Base-by-base conservation (phyloP, 2,329 filamentous ascomycete genomes). In the Beauveria sp. region DNA sequence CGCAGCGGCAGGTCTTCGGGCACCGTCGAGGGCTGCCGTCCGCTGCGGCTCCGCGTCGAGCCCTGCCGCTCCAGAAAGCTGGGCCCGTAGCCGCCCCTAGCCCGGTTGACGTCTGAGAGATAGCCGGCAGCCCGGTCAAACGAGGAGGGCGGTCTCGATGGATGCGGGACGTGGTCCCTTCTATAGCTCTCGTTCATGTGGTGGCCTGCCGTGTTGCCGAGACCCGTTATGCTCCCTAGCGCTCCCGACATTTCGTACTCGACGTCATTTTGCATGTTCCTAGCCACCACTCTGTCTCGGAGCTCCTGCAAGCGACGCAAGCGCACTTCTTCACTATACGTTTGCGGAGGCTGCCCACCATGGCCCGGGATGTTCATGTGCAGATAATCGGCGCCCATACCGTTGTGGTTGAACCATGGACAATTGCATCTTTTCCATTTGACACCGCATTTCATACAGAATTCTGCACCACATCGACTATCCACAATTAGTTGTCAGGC, bases 341-440 rank as follows among this genome's bases (percentile, higher is more conserved):
- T 73, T 54, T 68, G 64, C 22, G 65, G 64, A n/a, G 60, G 22
- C 46, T 63, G 65, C n/a, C 66, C 67, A 26, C 65, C 62, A 50
- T 75, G 72, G 43, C 75, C 70, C 1, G 80, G 78, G 5, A 82
- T 72, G 46, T 79, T 75, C 75, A 85, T 80, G 16, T 80, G 77
- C 10, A 84, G 71, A 3, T 77, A 77, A 65, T 88, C 85, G 14
- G 75, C 76, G 57, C 86, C 83, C 5, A 76, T 71, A 3, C 71
- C 66, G 28, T 84, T 80, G 67, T 87, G 84, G 70, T 87, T 89
- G 77, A 93, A 92, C 85, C 87, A 90, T 0, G 89, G 88, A 66
- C 91, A 96, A 59, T 89, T 85, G 70, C 91, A 96, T 1, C 81
- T 86, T 75, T 91, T 93, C 91, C 91, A 96, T 67, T 89, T 89